Conservation (phyloP, 176 grass and related monocot species). For the Lolium multiflorum region DNA sequence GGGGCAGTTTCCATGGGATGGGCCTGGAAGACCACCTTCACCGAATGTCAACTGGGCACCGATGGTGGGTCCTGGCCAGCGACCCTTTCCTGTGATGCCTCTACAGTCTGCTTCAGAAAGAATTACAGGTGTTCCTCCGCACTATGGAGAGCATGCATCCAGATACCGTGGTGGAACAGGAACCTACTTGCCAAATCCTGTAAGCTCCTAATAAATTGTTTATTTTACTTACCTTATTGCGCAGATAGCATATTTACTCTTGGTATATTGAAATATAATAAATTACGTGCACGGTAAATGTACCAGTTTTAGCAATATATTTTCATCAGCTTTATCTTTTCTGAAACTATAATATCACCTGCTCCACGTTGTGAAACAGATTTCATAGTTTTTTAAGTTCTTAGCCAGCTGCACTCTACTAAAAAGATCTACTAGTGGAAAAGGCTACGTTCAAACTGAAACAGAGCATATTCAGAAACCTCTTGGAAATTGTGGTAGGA, state of each 20-base stretch:
- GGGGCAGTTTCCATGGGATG: conserved; percentile 76
- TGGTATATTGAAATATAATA: conserved; percentile 7
- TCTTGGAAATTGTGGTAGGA: conserved; percentile 1
- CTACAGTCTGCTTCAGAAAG: conserved; percentile 62
- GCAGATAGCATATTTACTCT: conserved; percentile 30
- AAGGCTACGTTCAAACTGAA: conserved; percentile 16
- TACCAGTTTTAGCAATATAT: conserved; percentile 8
- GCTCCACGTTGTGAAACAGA: background rate
- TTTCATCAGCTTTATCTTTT: conserved; percentile 30
- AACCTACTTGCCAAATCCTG: conserved; percentile 90
- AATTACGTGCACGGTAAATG: background rate
- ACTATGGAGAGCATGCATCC: conserved; percentile 65
- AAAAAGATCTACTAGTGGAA: conserved; percentile 8
- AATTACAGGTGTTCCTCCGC: conserved; percentile 48
- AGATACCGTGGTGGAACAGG: conserved; percentile 93
- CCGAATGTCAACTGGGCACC: conserved; percentile 71
- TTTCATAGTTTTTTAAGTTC: conserved; percentile 22
- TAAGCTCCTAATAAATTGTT: conserved; percentile 66
- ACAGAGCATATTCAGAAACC: background rate
- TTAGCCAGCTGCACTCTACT: background rate
- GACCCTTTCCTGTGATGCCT: conserved; percentile 68
- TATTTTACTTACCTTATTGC: conserved; percentile 14
- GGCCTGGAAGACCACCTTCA: conserved; percentile 64
- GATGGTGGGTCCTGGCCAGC: conserved; percentile 56
- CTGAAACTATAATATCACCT: conserved; percentile 9